Evolutionary conservation across 1,284 basidiomycete species (phyloP).

Genomic region (Malassezia sp.): DNA sequence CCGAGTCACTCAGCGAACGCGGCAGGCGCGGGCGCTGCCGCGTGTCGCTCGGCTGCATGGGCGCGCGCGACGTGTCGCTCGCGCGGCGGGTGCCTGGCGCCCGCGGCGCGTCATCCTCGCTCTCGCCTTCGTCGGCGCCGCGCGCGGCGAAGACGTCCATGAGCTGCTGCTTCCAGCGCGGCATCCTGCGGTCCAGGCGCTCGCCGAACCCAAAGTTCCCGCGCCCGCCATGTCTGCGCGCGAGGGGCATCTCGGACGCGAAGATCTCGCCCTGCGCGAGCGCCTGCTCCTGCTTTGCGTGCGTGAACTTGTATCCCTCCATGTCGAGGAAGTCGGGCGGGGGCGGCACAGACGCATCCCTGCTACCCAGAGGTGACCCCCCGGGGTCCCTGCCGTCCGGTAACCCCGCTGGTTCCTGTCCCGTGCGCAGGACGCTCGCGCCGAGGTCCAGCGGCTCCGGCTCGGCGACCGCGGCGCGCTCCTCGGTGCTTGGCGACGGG

Average conservation of each 20-base stretch:
- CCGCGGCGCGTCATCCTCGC: neutral
- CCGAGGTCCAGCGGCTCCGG: slow-evolving; percentile 34
- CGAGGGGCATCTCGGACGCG: slow-evolving; percentile 38
- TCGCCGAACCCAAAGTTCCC: slow-evolving; percentile 18
- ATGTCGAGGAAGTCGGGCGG: slow-evolving; percentile 36
- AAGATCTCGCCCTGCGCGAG: slow-evolving; percentile 36
- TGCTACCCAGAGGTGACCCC: too few relatives aligned
- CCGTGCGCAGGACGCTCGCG: neutral
- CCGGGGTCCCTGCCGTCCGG: too few relatives aligned
- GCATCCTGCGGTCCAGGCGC: slow-evolving; percentile 15
- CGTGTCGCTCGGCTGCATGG: neutral
- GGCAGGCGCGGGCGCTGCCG: slow-evolving; percentile 6
- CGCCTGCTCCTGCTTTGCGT: slow-evolving; percentile 35
- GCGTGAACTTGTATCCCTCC: slow-evolving; percentile 45
- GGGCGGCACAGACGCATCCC: neutral
- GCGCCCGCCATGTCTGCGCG: slow-evolving; percentile 36
- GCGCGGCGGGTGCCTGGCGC: slow-evolving; percentile 1
- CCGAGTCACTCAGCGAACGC: slow-evolving; percentile 14
- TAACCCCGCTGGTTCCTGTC: neutral
- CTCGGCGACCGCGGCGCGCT: slow-evolving; percentile 7
- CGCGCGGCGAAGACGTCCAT: neutral
- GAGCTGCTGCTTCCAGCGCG: slow-evolving; percentile 12
- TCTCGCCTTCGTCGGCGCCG: neutral
- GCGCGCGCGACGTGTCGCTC: slow-evolving; percentile 14
- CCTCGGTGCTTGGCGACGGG: slow-evolving; percentile 25